phyloP scores from a whole-genome alignment of 257 asterid genomes.

The Orobanche coerulescens region DNA sequence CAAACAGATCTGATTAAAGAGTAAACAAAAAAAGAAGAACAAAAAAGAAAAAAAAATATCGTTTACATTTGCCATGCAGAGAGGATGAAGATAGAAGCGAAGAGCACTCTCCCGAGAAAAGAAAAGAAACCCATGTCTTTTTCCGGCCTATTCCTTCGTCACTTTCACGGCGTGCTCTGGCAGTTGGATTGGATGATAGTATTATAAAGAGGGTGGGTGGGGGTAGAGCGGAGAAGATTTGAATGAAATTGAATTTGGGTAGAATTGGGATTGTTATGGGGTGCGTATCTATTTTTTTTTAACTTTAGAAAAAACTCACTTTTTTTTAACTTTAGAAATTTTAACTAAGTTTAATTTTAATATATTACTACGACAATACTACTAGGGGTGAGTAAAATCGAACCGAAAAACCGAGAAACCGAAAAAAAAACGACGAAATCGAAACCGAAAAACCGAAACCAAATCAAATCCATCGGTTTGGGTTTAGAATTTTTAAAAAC shows the following conservation, averaged over 20 bases:
- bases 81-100: constrained; percentile 88
- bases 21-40: background rate
- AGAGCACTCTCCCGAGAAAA: constrained; percentile 74
- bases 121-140: constrained; percentile 78
- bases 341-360: too few relatives aligned
- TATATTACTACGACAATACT: too few relatives aligned
- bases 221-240: background rate
- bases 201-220: background rate
- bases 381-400: too few relatives aligned
- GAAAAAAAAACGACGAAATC: too few relatives aligned
- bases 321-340: too few relatives aligned
- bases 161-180: constrained; percentile 15
- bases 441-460: too few relatives aligned
- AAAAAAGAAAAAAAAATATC: background rate
- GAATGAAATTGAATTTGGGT: constrained; percentile 5
- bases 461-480: too few relatives aligned
- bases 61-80: constrained; percentile 92
- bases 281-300: constrained; percentile 20
- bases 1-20: constrained; percentile 38
- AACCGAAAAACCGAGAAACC: too few relatives aligned
- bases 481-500: too few relatives aligned
- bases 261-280: background rate
- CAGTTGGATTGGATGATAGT: too few relatives aligned
- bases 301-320: too few relatives aligned
- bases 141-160: constrained; percentile 4